Evolutionary conservation across 352 stramenopile genomes (phyloP).

Genomic region (Phytophthora podocarpi): DNA sequence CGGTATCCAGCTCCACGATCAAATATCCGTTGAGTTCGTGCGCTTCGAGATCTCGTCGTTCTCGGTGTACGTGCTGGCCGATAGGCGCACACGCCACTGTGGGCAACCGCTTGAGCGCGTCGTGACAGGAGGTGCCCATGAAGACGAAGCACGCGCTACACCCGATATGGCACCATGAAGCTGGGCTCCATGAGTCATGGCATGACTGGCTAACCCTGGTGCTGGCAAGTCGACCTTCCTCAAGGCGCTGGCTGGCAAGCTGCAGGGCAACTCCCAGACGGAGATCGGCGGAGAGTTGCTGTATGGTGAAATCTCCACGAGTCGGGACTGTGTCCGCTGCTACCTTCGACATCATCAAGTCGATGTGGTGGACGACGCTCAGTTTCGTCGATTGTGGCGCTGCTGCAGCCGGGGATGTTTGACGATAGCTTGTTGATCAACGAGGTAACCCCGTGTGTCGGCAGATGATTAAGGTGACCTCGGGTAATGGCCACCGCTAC

Average conservation of each 20-base stretch:
- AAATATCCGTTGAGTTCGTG: too few species aligned
- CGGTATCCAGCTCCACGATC: too few species aligned
- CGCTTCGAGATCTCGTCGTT: constrained; percentile 1
- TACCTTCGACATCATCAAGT: constrained; percentile 18
- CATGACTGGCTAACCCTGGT: constrained; percentile 45
- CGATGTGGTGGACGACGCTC: neutral
- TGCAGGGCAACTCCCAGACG: constrained; percentile 33
- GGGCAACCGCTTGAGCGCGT: constrained; percentile 11
- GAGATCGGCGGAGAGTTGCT: constrained; percentile 35
- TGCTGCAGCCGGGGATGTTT: constrained; percentile 78
- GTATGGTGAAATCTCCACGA: constrained; percentile 59
- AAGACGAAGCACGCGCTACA: constrained; percentile 43
- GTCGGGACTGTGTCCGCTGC: constrained; percentile 47
- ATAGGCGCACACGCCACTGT: constrained; percentile 46
- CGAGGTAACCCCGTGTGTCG: too few species aligned
- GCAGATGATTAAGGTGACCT: constrained; percentile 74
- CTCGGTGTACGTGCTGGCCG: constrained; percentile 33
- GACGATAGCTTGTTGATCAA: constrained; percentile 95
- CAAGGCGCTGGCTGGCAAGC: constrained; percentile 52
- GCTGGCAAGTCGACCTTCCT: constrained; percentile 63
- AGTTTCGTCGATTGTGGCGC: constrained; percentile 32
- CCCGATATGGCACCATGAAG: constrained; percentile 57
- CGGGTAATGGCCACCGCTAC: too few species aligned
- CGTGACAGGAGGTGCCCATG: too few species aligned
- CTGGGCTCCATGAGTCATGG: constrained; percentile 35